Percentiles rank a stretch among this genome's conserved stretches.
These are phyloP conservation scores for Triticum timopheevii DNA, from an alignment of 176 grass and related monocot species.

Conservation along the genomic window DNA sequence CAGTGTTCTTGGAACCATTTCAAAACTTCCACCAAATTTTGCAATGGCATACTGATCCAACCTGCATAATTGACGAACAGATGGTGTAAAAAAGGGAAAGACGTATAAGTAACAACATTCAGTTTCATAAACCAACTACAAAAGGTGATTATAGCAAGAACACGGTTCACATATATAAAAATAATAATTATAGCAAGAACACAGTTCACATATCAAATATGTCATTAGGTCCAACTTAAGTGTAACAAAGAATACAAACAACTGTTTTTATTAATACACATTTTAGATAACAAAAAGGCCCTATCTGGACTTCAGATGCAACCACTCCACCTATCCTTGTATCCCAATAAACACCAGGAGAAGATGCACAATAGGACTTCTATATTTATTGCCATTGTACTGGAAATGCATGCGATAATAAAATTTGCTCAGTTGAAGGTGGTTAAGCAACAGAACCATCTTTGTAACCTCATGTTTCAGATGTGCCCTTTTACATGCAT, in stretches of 20 bases:
- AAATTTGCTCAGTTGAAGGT: neutral
- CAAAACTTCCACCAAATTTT: slow-evolving; percentile 94
- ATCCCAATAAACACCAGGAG: neutral
- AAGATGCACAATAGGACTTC: neutral
- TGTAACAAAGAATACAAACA: neutral
- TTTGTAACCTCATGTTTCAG: neutral
- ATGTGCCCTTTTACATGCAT: neutral
- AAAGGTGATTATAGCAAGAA: no score
- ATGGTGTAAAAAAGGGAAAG: neutral
- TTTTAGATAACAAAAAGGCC: neutral
- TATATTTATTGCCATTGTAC: no score
- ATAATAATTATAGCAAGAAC: no score
- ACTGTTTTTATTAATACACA: neutral
- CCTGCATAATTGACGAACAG: slow-evolving; percentile 44
- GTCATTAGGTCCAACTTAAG: neutral
- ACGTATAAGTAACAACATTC: neutral
- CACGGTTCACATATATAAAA: neutral
- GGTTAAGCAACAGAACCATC: neutral
- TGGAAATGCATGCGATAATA: no score
- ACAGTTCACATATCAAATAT: neutral
- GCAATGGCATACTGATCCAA: slow-evolving; percentile 98
- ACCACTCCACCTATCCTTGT: slow-evolving; percentile 8
- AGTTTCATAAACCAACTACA: neutral
- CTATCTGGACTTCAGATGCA: neutral
- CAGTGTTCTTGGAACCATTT: slow-evolving; percentile 93